phyloP scores from a whole-genome alignment of 1,284 basidiomycete genomes.

The Malassezia obtusa region DNA sequence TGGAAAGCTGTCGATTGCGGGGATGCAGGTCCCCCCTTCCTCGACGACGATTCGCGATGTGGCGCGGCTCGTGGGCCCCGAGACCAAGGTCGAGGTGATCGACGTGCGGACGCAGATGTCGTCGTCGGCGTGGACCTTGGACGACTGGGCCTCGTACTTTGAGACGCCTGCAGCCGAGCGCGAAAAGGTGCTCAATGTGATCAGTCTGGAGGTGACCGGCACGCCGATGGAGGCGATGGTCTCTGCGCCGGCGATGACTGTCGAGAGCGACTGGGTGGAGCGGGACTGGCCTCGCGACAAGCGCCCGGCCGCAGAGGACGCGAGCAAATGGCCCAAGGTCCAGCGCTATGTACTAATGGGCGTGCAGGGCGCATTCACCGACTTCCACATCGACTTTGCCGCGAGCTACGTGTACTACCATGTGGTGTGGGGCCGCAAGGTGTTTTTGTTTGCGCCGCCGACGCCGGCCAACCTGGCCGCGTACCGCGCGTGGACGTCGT shows the following conservation, averaged over 20 bases:
- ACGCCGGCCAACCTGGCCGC: constrained; percentile 78
- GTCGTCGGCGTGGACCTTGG: constrained; percentile 62
- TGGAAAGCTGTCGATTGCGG: constrained; percentile 20
- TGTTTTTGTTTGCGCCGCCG: constrained; percentile 84
- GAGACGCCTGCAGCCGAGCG: constrained; percentile 54
- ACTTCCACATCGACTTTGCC: constrained; percentile 39
- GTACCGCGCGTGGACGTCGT: constrained; percentile 62
- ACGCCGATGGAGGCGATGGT: constrained; percentile 66
- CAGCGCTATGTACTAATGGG: constrained; percentile 94
- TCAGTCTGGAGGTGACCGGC: constrained; percentile 73
- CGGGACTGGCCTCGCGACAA: constrained; percentile 67
- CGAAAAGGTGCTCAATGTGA: constrained; percentile 73
- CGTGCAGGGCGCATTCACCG: constrained; percentile 64
- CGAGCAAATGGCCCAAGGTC: constrained; percentile 69
- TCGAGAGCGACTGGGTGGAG: constrained; percentile 92
- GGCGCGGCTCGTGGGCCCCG: constrained; percentile 59
- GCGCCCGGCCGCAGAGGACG: constrained; percentile 22
- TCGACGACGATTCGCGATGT: constrained; percentile 68
- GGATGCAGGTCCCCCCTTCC: constrained; percentile 67
- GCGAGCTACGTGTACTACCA: constrained; percentile 25
- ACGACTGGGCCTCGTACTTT: constrained; percentile 82
- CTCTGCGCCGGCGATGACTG: constrained; percentile 60
- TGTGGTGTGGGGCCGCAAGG: constrained; percentile 52
- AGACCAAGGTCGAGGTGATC: constrained; percentile 36
- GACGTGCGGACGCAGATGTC: constrained; percentile 49